Base-by-base conservation (phyloP, 495 filamentous ascomycete genomes). In the Penicillium macrosclerotiorum region DNA sequence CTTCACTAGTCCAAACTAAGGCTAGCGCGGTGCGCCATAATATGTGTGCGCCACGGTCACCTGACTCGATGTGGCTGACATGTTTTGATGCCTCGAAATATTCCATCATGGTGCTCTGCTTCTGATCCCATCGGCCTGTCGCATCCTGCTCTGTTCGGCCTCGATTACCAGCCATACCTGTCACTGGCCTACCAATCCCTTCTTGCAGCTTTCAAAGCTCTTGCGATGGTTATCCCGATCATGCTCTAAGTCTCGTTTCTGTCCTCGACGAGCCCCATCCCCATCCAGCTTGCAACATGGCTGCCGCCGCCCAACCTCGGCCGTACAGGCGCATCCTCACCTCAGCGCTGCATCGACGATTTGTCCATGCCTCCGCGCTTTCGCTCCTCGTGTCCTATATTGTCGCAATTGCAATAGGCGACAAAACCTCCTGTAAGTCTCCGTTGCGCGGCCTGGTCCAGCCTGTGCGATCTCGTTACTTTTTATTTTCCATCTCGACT, bases 271-370 rank as follows among this genome's bases (percentile, higher is more conserved):
- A 65, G 49, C 44, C 45, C 46, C 60, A 57, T 59, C 57, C 61
- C 55, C 42, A 52, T 45, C 44, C 35, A 50, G 51, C 52, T 59
- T 53, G 41, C 67, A 70, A 45, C 58, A 79, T 80, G 77, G 69
- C 74, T 54, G 56, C 66, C 44, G 56, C 67, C 39, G 45, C 60
- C 37, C 68, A 65, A 61, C 62, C 68, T 40, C 71, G 80, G 38
- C 79, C 78, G 30, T 96, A 96, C 61, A 83, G 91, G 72, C 87
- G 95, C 59, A 90, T 94, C 65, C 69, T 97, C 45, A 95, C 92
- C 29, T 91, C 93, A 25, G 79, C 87, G 30, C 69, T 97, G 41
- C 93, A 98, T 63, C 77, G 88, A 52, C 78, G 90, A 46, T 97
- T 96, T 73, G 82, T 83, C 30, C 77, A 79, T 42, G 88, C 89